Evolutionary conservation across 148 eudicot species (phyloP).

Genomic region (Salicornia ramosissima): DNA sequence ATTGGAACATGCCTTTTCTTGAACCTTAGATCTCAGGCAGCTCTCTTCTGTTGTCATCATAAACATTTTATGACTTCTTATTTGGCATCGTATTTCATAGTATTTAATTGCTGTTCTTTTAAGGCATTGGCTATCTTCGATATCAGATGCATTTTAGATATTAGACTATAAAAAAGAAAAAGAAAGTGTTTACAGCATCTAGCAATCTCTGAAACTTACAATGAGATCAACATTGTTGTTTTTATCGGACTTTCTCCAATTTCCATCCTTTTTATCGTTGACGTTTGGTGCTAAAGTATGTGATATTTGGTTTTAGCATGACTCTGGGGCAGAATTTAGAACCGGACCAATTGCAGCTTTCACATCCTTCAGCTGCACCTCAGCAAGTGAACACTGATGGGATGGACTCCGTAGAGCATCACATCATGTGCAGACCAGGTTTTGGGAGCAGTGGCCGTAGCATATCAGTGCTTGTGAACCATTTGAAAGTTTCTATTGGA

Average conservation of each 20-base stretch:
- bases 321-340: conserved; percentile 31
- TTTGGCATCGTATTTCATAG: not conserved
- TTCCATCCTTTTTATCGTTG: not conserved
- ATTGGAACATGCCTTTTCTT: too few species aligned
- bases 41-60: not conserved
- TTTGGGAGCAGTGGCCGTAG: conserved; percentile 57
- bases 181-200: not conserved
- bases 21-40: not conserved
- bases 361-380: conserved; percentile 39
- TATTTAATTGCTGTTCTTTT: not conserved
- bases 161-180: not conserved
- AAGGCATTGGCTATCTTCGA: not conserved
- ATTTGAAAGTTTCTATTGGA: conserved; percentile 57
- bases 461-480: conserved; percentile 56
- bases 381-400: conserved; percentile 28
- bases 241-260: not conserved
- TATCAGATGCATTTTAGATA: not conserved
- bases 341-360: conserved; percentile 25
- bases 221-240: not conserved
- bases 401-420: conserved; percentile 35
- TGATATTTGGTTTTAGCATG: conserved; percentile 30
- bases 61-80: not conserved
- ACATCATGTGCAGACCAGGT: conserved; percentile 60
- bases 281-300: conserved; percentile 10
- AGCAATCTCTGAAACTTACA: not conserved